Percentiles rank a stretch among this genome's conserved stretches.
phyloP scores from a whole-genome alignment of 148 eudicot genomes.

The Arbutus unedo region DNA sequence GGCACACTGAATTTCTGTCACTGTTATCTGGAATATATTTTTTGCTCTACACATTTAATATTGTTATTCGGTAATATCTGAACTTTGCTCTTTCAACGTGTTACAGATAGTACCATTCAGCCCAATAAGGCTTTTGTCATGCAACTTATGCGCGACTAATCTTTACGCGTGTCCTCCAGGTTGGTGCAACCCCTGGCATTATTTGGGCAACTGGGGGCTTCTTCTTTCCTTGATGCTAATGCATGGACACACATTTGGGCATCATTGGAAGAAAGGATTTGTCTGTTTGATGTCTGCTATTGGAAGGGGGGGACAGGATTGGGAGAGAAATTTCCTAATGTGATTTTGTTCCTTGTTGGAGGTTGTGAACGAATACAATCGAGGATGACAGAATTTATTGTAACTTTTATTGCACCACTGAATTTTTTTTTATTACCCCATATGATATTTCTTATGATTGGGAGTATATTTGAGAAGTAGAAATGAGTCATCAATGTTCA shows the following conservation, averaged over 20 bases:
- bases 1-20: neutral
- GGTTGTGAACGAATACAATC: neutral
- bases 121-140: slow-evolving; percentile 25
- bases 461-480: neutral
- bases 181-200: neutral
- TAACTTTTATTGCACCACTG: slow-evolving; percentile 12
- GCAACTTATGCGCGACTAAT: neutral
- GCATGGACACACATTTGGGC: neutral
- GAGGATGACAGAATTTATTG: neutral
- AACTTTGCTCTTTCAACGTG: slow-evolving; percentile 4
- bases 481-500: too few species aligned
- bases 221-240: neutral
- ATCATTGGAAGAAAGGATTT: neutral
- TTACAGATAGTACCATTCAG: slow-evolving; percentile 32
- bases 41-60: neutral
- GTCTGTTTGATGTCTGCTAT: neutral
- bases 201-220: neutral
- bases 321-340: neutral
- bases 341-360: neutral
- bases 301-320: neutral
- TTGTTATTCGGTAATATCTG: neutral
- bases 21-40: neutral
- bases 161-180: too few species aligned
- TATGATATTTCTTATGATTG: neutral
- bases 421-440: slow-evolving; percentile 1